Base-by-base conservation (phyloP, 169 alveolate species). In the Cryptosporidium sp. region DNA sequence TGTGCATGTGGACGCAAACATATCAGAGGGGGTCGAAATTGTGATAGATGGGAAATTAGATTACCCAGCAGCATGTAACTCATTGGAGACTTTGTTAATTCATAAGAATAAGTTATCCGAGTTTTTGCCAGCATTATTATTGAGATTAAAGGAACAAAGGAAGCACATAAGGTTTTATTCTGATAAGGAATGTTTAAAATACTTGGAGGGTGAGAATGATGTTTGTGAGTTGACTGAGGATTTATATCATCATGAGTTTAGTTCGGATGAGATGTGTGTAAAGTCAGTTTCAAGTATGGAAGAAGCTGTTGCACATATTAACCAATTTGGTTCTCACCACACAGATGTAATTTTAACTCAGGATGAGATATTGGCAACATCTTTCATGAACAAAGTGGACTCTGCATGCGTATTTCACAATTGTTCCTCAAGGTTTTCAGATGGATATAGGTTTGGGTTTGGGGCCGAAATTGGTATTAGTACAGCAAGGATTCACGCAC, bases 401-500 rank as follows among this genome's bases (percentile, higher is more conserved):
- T 87, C 93, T 7, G 94, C 94, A 8, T 93, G 93, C 23, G 94
- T 92, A 50, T 93, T 91, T 84, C 91, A 86, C 87, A 93, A 93
- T 71, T 91, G 94, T 71, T 92, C 95, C 69, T 85, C 95, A 0
- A 86, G 96, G 31, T 93, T 93, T 58, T 93, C 96, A 4, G 96
- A 93, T 45, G 96, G 96, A 45, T 93, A 61, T 70, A 91, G 96
- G 29, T 93, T 91, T 33, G 96, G 96, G 18, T 92, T 93, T 45
- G 94, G 94, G 2, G 94, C 96, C 0, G 96, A 93, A 70, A 93
- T 93, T 12, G 96, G 96, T 18, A 91, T 93, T n/a, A 91, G 94
- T 37, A 93, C 96, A 23, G 80, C 91, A 21, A 86, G 91, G 69
- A 91, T 92, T 58, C 96, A 93, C 65, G 94, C 96, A 2, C 67